Base-by-base conservation (phyloP, 192 early-diverging fungal species). In the Podila epigama region DNA sequence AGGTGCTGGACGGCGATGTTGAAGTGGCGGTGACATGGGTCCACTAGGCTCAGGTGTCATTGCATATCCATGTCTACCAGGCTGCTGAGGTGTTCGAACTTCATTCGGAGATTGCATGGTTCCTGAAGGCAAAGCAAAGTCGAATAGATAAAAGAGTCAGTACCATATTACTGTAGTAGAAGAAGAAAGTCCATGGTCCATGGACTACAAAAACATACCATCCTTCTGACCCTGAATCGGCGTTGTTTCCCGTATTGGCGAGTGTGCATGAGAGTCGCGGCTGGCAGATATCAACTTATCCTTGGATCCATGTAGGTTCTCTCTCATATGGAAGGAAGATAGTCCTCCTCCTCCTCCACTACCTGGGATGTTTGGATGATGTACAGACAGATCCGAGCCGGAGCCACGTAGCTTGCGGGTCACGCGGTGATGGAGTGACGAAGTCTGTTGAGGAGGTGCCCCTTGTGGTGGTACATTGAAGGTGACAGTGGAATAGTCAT, bases 161-260 rank as follows among this genome's bases (percentile, higher is more conserved):
- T 25, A 25, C 25, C 5, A 39, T 18, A 18, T 33, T 31, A 29
- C n/a, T 18, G 18, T 5, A 34, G 5, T 16, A 12, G 57, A 4
- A 28, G 25, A 20, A 13, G 12, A 42, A 25, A 40, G 28, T 27
- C 11, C 13, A 16, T 28, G 40, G 36, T 31, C 22, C 58, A 25
- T 27, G 20, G 25, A 5, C 20, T 10, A 36, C 37, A 5, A 60
- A 61, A 67, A 75, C 63, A 55, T 64, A 66, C 71, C 71, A 57
- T 75, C 71, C 63, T 62, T 75, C 44, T 29, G 63, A 44, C 35
- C 63, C 33, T 59, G 64, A 20, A 67, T 60, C 50, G 71, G 71
- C 37, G 71, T 75, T 13, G 71, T 75, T 51, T 75, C 71, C 48
- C 71, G 71, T 64, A 75, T 75, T 9, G 71, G 71, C 28, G 71